These are phyloP conservation scores for Curvularia spicifera DNA, from an alignment of 2,329 filamentous ascomycete genomes.

Conservation along the genomic window DNA sequence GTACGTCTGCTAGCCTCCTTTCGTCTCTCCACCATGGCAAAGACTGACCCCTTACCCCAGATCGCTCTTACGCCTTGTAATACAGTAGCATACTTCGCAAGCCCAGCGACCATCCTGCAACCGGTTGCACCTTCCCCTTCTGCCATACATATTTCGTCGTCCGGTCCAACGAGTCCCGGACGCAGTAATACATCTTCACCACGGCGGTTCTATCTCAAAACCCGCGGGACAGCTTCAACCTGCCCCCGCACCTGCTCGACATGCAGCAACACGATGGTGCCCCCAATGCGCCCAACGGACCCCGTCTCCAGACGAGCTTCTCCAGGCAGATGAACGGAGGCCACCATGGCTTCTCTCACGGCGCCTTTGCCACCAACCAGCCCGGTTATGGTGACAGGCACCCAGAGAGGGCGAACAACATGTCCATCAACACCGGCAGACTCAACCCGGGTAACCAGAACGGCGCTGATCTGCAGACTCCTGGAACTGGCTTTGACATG, in stretches of 20 bases:
- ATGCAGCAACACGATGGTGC: constrained; percentile 86
- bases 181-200: constrained; percentile 68
- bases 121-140: constrained; percentile 43
- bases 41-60: constrained; percentile 23
- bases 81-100: constrained; percentile 38
- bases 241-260: constrained; percentile 79
- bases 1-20: constrained; percentile 27
- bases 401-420: constrained; percentile 82
- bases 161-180: constrained; percentile 57
- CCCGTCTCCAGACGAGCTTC: constrained; percentile 66
- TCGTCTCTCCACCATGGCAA: background rate
- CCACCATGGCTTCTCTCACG: constrained; percentile 90
- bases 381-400: constrained; percentile 85
- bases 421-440: constrained; percentile 86
- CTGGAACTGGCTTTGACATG: constrained; percentile 93
- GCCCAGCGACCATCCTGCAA: constrained; percentile 32
- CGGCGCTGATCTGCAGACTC: constrained; percentile 78
- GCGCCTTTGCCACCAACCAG: constrained; percentile 85
- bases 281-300: constrained; percentile 64
- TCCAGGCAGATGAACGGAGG: constrained; percentile 72
- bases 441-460: constrained; percentile 63
- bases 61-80: constrained; percentile 41
- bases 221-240: constrained; percentile 84
- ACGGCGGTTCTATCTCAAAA: constrained; percentile 81
- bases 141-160: constrained; percentile 48